Conservation (phyloP, 345 rosid genomes). For the Gossypium ekmanianum region DNA sequence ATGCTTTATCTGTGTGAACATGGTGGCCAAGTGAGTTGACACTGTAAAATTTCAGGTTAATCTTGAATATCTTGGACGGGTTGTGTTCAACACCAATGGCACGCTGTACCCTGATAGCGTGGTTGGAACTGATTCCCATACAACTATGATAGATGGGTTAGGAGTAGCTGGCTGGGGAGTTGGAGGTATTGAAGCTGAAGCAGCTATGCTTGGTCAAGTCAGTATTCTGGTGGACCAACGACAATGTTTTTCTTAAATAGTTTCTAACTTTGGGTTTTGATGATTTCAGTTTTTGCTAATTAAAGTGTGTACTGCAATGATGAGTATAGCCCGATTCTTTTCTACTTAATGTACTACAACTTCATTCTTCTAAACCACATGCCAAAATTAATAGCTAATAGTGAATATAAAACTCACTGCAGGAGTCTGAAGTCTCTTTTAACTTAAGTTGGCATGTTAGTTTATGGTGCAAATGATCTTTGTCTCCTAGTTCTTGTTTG, state of each 20-base stretch:
- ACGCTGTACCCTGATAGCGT: slow-evolving; percentile 92
- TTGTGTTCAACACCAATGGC: slow-evolving; percentile 83
- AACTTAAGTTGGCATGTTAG: neutral
- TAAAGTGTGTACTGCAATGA: neutral
- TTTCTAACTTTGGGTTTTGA: neutral
- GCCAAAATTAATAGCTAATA: neutral
- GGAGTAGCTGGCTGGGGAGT: slow-evolving; percentile 99
- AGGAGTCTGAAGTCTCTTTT: neutral
- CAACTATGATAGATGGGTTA: slow-evolving; percentile 98
- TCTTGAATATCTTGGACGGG: slow-evolving; percentile 94
- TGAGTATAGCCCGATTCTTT: neutral
- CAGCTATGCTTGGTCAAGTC: slow-evolving; percentile 99
- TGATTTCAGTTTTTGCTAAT: neutral
- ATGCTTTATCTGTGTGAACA: neutral
- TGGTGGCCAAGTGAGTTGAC: slow-evolving; percentile 9
- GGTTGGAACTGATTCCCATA: slow-evolving; percentile 98
- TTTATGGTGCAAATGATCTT: neutral
- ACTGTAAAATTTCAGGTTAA: slow-evolving; percentile 64
- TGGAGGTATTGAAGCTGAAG: slow-evolving; percentile 99
- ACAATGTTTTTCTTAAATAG: neutral
- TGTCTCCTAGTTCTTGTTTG: neutral
- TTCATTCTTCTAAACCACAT: neutral
- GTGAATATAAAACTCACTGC: neutral
- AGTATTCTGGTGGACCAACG: slow-evolving; percentile 3
- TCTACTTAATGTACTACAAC: neutral